Percentiles rank a stretch among this genome's conserved stretches.
Conservation (phyloP, 2,329 filamentous ascomycete genomes). For the Fusarium tanahbumbuense region DNA sequence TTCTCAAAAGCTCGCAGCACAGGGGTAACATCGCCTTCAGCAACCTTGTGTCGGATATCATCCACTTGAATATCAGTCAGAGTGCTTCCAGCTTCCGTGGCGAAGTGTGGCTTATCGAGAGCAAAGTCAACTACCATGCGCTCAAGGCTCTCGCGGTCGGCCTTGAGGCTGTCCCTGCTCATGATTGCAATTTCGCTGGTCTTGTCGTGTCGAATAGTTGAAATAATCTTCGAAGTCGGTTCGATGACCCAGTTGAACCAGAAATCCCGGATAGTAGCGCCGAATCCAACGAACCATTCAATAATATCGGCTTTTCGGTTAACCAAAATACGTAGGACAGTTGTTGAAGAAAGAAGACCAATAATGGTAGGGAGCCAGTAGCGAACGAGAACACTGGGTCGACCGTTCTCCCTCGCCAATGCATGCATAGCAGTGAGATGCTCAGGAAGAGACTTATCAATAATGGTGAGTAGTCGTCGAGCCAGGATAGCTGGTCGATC, state of each 20-base stretch:
- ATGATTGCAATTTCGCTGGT: conserved; percentile 96
- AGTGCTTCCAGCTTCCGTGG: conserved; percentile 57
- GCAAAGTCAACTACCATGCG: conserved; percentile 99
- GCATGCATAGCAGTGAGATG: conserved; percentile 69
- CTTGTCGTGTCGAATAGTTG: conserved; percentile 92
- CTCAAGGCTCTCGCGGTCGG: conserved; percentile 91
- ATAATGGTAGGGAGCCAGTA: conserved; percentile 87
- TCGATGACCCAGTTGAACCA: conserved; percentile 97
- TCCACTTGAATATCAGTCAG: conserved; percentile 77
- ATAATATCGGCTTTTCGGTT: conserved; percentile 81
- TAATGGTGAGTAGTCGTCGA: conserved; percentile 74
- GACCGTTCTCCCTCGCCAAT: conserved; percentile 74
- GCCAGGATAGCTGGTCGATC: conserved; percentile 71
- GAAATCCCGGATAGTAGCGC: conserved; percentile 84
- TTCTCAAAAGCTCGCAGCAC: conserved; percentile 92
- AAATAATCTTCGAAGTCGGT: conserved; percentile 82
- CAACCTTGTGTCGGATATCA: conserved; percentile 81
- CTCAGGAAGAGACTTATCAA: conserved; percentile 74
- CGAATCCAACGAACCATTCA: conserved; percentile 83
- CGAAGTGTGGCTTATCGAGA: conserved; percentile 77
- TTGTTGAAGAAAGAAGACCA: conserved; percentile 84
- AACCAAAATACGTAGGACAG: conserved; percentile 81
- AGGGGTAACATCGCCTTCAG: conserved; percentile 91
- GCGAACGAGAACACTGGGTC: conserved; percentile 78
- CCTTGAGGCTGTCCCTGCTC: conserved; percentile 90